These are phyloP conservation scores for Phialophora macrospora DNA, from an alignment of 2,329 filamentous ascomycete genomes.

Conservation along the genomic window DNA sequence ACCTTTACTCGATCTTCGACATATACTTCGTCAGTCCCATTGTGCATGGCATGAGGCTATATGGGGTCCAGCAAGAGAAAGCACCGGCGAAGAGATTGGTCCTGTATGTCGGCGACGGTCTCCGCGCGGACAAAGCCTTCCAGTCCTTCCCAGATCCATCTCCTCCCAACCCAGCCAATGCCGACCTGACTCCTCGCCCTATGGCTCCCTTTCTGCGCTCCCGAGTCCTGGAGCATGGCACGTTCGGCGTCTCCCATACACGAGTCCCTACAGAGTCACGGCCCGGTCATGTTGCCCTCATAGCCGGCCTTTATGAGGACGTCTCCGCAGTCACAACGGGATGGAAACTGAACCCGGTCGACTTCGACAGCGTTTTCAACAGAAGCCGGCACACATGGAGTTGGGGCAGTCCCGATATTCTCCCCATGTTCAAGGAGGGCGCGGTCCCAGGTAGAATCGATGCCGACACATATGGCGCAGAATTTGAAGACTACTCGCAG, in stretches of 20 bases:
- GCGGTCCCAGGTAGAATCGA: constrained; percentile 85
- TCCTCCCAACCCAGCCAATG: constrained; percentile 57
- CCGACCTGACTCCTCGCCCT: constrained; percentile 71
- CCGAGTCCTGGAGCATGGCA: constrained; percentile 83
- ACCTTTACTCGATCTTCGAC: constrained; percentile 95
- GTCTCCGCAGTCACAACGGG: constrained; percentile 96
- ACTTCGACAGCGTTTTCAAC: constrained; percentile 99
- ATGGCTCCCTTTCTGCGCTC: constrained; percentile 91
- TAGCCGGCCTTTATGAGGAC: constrained; percentile 96
- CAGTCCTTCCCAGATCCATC: constrained; percentile 90
- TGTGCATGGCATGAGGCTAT: constrained; percentile 90
- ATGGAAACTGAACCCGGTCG: constrained; percentile 97
- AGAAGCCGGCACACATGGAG: constrained; percentile 96
- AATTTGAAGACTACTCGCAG: constrained; percentile 87
- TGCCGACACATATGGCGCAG: constrained; percentile 79
- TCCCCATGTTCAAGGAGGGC: constrained; percentile 96
- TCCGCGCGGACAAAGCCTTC: constrained; percentile 97
- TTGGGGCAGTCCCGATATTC: constrained; percentile 96
- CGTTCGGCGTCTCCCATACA: constrained; percentile 96
- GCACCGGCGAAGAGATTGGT: constrained; percentile 89
- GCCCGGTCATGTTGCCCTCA: constrained; percentile 93
- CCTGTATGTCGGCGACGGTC: constrained; percentile 93
- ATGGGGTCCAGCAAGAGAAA: constrained; percentile 64
- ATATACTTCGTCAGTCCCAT: constrained; percentile 99
- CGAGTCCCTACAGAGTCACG: constrained; percentile 95